Percentiles rank a stretch among this genome's conserved stretches.
Evolutionary conservation across 305 asterid species (phyloP).

Genomic region (Fraxinus sp.): DNA sequence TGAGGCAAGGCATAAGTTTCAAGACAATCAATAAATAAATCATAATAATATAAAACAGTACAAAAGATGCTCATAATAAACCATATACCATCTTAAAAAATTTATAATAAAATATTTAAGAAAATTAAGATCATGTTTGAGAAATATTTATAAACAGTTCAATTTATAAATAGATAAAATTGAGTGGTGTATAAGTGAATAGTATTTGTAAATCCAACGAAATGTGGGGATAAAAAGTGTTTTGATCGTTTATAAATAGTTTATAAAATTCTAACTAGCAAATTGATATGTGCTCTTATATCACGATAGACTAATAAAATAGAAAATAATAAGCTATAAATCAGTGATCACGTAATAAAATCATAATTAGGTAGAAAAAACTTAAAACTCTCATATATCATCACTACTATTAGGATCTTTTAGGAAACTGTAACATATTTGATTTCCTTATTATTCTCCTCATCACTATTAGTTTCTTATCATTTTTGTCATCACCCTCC

Average conservation of each 20-base stretch:
- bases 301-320: neutral
- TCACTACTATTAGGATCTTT: neutral
- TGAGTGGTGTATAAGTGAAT: neutral
- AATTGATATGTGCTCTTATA: neutral
- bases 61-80: neutral
- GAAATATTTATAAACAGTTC: neutral
- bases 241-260: neutral
- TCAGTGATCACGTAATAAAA: neutral
- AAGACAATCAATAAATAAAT: neutral
- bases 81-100: neutral
- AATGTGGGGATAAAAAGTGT: neutral
- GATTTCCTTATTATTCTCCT: neutral
- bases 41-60: neutral
- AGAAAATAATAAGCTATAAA: neutral
- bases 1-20: neutral
- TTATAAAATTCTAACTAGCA: neutral
- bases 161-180: too few relatives aligned
- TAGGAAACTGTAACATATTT: neutral
- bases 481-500: neutral
- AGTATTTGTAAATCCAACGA: neutral
- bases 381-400: neutral
- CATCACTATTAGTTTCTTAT: neutral
- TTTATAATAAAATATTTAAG: neutral
- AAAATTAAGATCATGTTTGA: neutral
- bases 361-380: neutral